Evolutionary conservation across 139 green algal genomes (phyloP).

Genomic region (Yamagishiella unicocca): DNA sequence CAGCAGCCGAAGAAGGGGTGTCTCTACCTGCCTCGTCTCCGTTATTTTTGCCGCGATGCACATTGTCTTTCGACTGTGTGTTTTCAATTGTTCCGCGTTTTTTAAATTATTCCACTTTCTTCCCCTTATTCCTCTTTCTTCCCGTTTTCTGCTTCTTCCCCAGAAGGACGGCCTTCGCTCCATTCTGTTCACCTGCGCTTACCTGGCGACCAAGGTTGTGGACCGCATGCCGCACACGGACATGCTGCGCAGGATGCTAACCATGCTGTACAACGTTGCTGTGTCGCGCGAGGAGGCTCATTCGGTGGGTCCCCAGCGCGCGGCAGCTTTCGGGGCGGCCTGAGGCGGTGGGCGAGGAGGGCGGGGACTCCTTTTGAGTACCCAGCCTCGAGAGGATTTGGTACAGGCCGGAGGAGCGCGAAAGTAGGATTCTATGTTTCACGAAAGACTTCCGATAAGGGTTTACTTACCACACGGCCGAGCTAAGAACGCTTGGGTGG

Average conservation of each 20-base stretch:
- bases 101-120: too few relatives aligned
- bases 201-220: slow-evolving; percentile 66
- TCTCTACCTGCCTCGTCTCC: too few relatives aligned
- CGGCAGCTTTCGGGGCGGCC: too few relatives aligned
- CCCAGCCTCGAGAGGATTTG: not conserved
- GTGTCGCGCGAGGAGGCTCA: slow-evolving; percentile 50
- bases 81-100: too few relatives aligned
- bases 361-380: not conserved
- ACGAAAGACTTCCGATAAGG: not conserved
- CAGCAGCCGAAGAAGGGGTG: too few relatives aligned
- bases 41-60: too few relatives aligned
- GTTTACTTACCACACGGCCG: not conserved
- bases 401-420: too few relatives aligned
- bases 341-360: not conserved
- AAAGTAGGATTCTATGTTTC: too few relatives aligned
- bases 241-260: slow-evolving; percentile 64
- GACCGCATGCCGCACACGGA: slow-evolving; percentile 55
- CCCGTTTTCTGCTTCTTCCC: slow-evolving; percentile 47
- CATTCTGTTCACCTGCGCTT: slow-evolving; percentile 69
- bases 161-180: slow-evolving; percentile 56
- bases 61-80: too few relatives aligned
- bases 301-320: not conserved
- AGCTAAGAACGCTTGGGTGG: not conserved
- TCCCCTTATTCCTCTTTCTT: too few relatives aligned
- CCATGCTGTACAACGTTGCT: slow-evolving; percentile 3